These are phyloP conservation scores for Allium sativum DNA, from an alignment of 106 monocot genomes.

Conservation along the genomic window DNA sequence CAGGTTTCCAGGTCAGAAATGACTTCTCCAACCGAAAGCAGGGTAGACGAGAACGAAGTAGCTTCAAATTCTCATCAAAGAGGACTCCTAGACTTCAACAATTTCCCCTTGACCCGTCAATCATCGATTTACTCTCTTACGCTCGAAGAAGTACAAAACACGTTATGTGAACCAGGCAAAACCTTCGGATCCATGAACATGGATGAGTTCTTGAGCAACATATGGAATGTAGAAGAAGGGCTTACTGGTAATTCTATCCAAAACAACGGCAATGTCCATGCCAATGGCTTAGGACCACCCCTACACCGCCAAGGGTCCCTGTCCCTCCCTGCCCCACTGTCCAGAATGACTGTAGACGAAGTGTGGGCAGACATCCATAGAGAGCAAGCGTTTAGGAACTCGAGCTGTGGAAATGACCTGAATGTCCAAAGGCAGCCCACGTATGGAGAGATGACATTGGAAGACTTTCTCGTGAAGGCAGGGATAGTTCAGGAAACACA, in stretches of 20 bases:
- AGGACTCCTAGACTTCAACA: not conserved
- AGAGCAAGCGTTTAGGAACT: not conserved
- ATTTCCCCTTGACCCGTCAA: slow-evolving; percentile 18
- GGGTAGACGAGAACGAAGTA: slow-evolving; percentile 14
- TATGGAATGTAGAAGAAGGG: slow-evolving; percentile 46
- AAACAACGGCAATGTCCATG: not conserved
- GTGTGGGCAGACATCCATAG: slow-evolving; percentile 38
- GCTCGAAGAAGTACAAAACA: slow-evolving; percentile 47
- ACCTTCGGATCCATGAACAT: slow-evolving; percentile 63
- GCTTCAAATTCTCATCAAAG: not conserved
- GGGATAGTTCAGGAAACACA: slow-evolving; percentile 41
- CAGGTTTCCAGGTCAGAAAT: not conserved
- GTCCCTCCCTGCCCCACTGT: slow-evolving; percentile 27
- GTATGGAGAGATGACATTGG: slow-evolving; percentile 56
- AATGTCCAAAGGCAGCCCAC: slow-evolving; percentile 19
- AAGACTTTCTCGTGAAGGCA: slow-evolving; percentile 50
- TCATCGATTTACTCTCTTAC: slow-evolving; percentile 41
- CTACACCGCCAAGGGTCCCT: slow-evolving; percentile 36
- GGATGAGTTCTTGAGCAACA: slow-evolving; percentile 57
- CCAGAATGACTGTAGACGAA: slow-evolving; percentile 48
- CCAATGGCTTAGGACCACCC: not conserved
- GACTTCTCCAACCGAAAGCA: slow-evolving; percentile 15
- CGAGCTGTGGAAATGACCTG: not conserved
- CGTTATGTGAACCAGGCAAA: slow-evolving; percentile 49
- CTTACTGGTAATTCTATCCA: not conserved